Base-by-base conservation (phyloP, 2,329 filamentous ascomycete species). In the Botryotinia convoluta region DNA sequence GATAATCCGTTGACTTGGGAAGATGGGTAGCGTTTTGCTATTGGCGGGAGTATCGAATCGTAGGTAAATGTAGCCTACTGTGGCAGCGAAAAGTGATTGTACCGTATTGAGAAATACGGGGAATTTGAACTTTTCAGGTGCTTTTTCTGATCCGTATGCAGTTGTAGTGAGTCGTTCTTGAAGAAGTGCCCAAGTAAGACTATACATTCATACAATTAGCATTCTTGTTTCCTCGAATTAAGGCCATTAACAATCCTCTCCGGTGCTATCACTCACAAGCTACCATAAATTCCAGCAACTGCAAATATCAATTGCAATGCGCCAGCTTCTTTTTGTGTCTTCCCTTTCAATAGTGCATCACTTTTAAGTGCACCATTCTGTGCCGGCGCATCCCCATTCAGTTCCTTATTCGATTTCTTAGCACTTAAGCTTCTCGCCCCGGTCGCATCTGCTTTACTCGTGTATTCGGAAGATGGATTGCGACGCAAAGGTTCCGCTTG, bases 111-210 rank as follows among this genome's bases (percentile, higher is more conserved):
- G 90, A 82, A 98, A 95, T 80, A 99, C 91, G 72, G 96, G 93
- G 83, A 94, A 98, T 77, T 92, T 94, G 88, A 97, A 99, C 78
- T 93, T 90, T 82, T 97, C 91, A 61, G 88, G 89, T 44, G 85
- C 81, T 35, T 86, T 83, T 7, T 82, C 80, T 20, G 91, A 84
- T 74, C 92, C 92, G 83, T 98, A 96, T 12, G 90, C 87, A 18
- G 94, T 98, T 22, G 96, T 99, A 42, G 96, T 98, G 80, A 99
- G 93, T 79, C 96, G 94, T 84, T 99, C 96, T 86, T 99, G 96
- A 75, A 99, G 92, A 77, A 97, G 91, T 37, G 93, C 96, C 96
- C 96, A 99, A 48, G 95, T 97, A 71, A 99, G 85, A 84, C 95
- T 94, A 75, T 44, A 29, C 12, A 37, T 63, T 7, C n/a, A 48